These are phyloP conservation scores for Cryptococcus jaspeensis DNA, from an alignment of 1,284 basidiomycete genomes.

Conservation along the genomic window DNA sequence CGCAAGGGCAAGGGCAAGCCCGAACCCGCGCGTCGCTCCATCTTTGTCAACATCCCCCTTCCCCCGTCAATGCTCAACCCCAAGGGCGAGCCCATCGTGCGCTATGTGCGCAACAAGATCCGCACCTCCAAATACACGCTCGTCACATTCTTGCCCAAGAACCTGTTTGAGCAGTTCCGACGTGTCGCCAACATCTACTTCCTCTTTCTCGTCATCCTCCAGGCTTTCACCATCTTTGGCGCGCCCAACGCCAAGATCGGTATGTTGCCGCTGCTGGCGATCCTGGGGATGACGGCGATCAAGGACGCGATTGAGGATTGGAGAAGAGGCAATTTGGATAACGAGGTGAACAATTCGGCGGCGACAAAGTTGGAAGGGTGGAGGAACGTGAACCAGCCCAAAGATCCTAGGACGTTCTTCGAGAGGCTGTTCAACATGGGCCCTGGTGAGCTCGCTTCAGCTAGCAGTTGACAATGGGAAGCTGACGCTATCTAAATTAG, in stretches of 20 bases:
- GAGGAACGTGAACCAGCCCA: constrained; percentile 84
- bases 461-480: background rate
- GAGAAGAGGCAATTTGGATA: constrained; percentile 78
- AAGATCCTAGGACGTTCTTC: constrained; percentile 71
- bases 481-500: constrained; percentile 20
- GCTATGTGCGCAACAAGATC: constrained; percentile 90
- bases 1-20: constrained; percentile 18
- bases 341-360: constrained; percentile 58
- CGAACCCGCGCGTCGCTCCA: constrained; percentile 59
- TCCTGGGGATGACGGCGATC: constrained; percentile 82
- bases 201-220: constrained; percentile 75
- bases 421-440: constrained; percentile 64
- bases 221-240: constrained; percentile 89
- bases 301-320: constrained; percentile 96
- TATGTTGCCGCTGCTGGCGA: constrained; percentile 83
- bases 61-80: constrained; percentile 22
- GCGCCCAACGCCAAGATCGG: constrained; percentile 80
- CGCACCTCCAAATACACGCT: constrained; percentile 91
- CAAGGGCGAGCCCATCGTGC: constrained; percentile 71
- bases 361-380: constrained; percentile 63
- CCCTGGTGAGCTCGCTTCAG: constrained; percentile 23
- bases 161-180: constrained; percentile 85
- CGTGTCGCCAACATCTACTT: constrained; percentile 93
- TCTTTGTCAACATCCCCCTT: constrained; percentile 68
- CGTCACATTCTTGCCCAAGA: constrained; percentile 90